These are phyloP conservation scores for Scedosporium minutisporum DNA, from an alignment of 2,329 filamentous ascomycete genomes.

Conservation along the genomic window DNA sequence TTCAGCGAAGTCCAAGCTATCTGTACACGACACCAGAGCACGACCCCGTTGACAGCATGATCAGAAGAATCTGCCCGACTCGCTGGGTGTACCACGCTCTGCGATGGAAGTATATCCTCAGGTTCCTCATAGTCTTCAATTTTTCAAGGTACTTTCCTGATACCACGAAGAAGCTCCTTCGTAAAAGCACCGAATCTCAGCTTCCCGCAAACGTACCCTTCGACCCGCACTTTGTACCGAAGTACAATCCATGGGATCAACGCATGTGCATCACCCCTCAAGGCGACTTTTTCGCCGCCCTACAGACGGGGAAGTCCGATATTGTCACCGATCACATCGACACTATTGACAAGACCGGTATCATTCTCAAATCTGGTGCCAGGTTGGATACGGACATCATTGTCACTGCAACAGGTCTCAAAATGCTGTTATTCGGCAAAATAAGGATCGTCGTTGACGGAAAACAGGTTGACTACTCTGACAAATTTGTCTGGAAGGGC, in stretches of 20 bases:
- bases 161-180: conserved; percentile 20
- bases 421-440: conserved; percentile 47
- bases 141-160: conserved; percentile 32
- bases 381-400: conserved; percentile 34
- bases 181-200: conserved; percentile 32
- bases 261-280: conserved; percentile 58
- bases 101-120: conserved; percentile 38
- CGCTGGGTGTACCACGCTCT: conserved; percentile 35
- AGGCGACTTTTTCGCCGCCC: conserved; percentile 44
- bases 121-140: conserved; percentile 33
- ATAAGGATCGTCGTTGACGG: conserved; percentile 45
- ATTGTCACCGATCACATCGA: conserved; percentile 44
- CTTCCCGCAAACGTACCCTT: conserved; percentile 45
- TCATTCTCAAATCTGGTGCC: conserved; percentile 34
- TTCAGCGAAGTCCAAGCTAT: conserved; percentile 70
- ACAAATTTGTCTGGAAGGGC: conserved; percentile 53
- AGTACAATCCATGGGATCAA: conserved; percentile 62
- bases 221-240: conserved; percentile 55
- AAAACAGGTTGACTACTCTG: conserved; percentile 31
- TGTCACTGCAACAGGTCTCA: conserved; percentile 58
- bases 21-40: conserved; percentile 44
- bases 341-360: conserved; percentile 35
- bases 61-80: conserved; percentile 35
- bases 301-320: conserved; percentile 33
- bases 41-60: conserved; percentile 23